Base-by-base conservation (phyloP, 2,329 filamentous ascomycete species). In the Thielaviopsis populi region DNA sequence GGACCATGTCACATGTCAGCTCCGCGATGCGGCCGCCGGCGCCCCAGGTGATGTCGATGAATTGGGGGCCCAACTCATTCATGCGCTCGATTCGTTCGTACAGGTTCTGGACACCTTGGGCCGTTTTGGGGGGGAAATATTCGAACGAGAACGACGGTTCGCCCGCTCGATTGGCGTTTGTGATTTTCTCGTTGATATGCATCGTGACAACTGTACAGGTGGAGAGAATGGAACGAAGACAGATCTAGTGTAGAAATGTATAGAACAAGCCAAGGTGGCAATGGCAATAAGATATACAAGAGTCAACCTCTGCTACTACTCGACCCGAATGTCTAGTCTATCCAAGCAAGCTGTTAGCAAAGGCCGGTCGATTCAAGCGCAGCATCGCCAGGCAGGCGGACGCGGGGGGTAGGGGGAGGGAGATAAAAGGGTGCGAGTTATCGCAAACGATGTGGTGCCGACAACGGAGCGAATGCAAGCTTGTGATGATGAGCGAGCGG, bases 1-100 rank as follows among this genome's bases (percentile, higher is more conserved):
- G 86, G 69, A 99, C 92, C 91, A 99, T 99, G 74, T 99, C 94
- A 75, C 88, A 91, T 50, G 94, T 99, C 70, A 99, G 78, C 72
- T 95, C 87, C 63, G 92, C 94, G 69, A 94, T 84, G 69, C 88
- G 86, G 59, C 94, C 94, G 69, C 94, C 94, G 62, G 94, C 94
- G 68, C 95, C 95, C 94, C 94, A 99, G 67, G 94, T 99, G 71
- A 99, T 88, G 75, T 99, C 94, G 74, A 99, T 91, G 78, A 99
- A 99, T 71, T 91, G 87, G 68, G 92, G 94, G 1, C 91, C 94
- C 68, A 95, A 83, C 71, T 87, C 84, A 75, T 96, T 91, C 94
- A 99, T 99, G 76, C 91, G 91, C 76, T 99, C 94, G 89, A 99
- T 97, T 70, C 94, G 89, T 70, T 99, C 94, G 80, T 99, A 99